A percentile compares a stretch with the other conserved stretches of the same genome.
phyloP scores from a whole-genome alignment of 495 filamentous ascomycete genomes.

The Letharia lupina region DNA sequence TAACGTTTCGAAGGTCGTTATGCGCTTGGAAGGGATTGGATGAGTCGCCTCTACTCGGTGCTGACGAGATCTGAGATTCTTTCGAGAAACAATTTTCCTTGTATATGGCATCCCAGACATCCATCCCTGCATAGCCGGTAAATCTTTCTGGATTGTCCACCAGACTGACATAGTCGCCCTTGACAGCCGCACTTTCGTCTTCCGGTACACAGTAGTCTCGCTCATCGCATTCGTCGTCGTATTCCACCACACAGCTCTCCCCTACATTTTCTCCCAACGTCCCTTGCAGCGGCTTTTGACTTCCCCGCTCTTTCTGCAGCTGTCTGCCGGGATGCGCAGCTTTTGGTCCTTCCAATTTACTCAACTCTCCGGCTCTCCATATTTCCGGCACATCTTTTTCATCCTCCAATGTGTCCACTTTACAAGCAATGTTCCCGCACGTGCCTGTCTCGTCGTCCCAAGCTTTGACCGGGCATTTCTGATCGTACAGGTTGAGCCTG shows the following conservation, averaged over 20 bases:
- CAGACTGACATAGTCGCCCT: slow-evolving; percentile 93
- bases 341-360: slow-evolving; percentile 86
- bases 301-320: slow-evolving; percentile 57
- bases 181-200: slow-evolving; percentile 74
- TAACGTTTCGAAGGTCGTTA: slow-evolving; percentile 72
- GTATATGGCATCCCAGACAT: slow-evolving; percentile 95
- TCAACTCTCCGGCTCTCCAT: slow-evolving; percentile 87
- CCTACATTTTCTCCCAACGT: slow-evolving; percentile 76
- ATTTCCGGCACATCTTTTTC: slow-evolving; percentile 86
- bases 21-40: slow-evolving; percentile 53
- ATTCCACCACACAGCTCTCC: slow-evolving; percentile 94
- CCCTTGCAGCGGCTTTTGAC: slow-evolving; percentile 66
- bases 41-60: slow-evolving; percentile 25
- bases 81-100: slow-evolving; percentile 93
- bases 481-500: slow-evolving; percentile 90
- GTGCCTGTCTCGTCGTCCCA: slow-evolving; percentile 90
- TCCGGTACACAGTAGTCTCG: slow-evolving; percentile 96
- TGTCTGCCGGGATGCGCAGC: slow-evolving; percentile 76
- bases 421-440: slow-evolving; percentile 95
- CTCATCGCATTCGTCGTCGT: slow-evolving; percentile 96
- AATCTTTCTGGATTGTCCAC: slow-evolving; percentile 92
- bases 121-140: slow-evolving; percentile 81
- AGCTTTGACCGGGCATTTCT: slow-evolving; percentile 71
- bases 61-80: slow-evolving; percentile 39
- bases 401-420: slow-evolving; percentile 92